Base-by-base conservation (phyloP, 441 rosid species). In the Pelargonium citronellum region DNA sequence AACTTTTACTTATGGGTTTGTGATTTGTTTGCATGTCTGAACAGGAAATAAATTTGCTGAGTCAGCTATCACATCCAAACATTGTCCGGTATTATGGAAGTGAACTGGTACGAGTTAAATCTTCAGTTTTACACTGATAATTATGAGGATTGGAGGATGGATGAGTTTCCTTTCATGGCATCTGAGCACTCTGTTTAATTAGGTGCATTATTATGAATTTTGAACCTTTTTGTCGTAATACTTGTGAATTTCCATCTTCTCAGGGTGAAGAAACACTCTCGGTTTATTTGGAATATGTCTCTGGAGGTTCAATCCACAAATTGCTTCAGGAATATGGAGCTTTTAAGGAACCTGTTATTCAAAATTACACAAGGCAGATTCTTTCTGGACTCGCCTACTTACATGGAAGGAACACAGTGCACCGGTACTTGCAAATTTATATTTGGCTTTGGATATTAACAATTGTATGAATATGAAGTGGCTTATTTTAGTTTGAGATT, bases 301-400 rank as follows among this genome's bases (percentile, higher is more conserved):
- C 99, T 22, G 96, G 97, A 76, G 99, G 99, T 64, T 94, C 99
- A 74, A 90, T 94, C 73, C 81, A 94, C 81, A 94, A 94, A 85
- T 86, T 94, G 66, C 94, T 94, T 64, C 88, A 88, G 82, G 96
- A 91, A 65, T 94, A 94, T 80, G 97, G 99, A 49, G 70, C 97
- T 73, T 91, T 94, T 76, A 86, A 71, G 72, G 97, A 94, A 80
- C 96, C 89, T 66, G 97, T 94, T 67, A 94, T 94, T 78, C 99
- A 90, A 84, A 94, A 86, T 75, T 91, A 91, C 78, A 87, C 97
- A 4, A 82, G 92, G 73, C 97, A 91, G 82, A 89, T 94, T 79
- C 87, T 89, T 69, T 78, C 75, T 10, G 99, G 99, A 53, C 97
- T 94, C 82, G 87, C 88, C 70, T 94, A 88, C 82, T 82, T 94